Evolutionary conservation across 345 rosid genomes (phyloP).

Genomic region (Salix udensis): DNA sequence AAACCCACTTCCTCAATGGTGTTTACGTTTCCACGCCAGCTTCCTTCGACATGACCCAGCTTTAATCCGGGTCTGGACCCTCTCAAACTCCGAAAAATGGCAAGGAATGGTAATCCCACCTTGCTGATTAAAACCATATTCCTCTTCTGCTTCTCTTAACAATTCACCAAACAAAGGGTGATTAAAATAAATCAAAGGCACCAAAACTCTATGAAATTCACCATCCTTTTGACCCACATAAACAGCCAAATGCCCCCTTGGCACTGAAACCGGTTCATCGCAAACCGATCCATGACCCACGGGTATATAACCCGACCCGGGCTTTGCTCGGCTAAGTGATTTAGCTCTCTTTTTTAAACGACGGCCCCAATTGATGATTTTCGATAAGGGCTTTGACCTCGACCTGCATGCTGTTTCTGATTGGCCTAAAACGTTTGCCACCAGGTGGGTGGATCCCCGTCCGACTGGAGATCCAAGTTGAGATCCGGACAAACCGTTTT

Average conservation of each 20-base stretch:
- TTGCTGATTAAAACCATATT: slow-evolving; percentile 70
- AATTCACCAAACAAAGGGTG: slow-evolving; percentile 87
- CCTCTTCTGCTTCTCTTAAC: slow-evolving; percentile 67
- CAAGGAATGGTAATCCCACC: slow-evolving; percentile 95
- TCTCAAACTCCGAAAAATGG: slow-evolving; percentile 73
- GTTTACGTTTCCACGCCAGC: slow-evolving; percentile 36
- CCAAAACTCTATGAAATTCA: slow-evolving; percentile 65
- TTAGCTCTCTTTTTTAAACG: slow-evolving; percentile 48
- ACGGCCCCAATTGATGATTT: slow-evolving; percentile 60
- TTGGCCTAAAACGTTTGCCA: slow-evolving; percentile 23
- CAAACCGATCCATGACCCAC: slow-evolving; percentile 27
- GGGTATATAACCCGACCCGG: slow-evolving; percentile 39
- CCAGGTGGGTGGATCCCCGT: slow-evolving; percentile 24
- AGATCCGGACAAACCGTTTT: slow-evolving; percentile 44
- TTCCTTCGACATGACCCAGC: slow-evolving; percentile 44
- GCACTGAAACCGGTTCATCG: slow-evolving; percentile 40
- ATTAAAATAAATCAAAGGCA: slow-evolving; percentile 85
- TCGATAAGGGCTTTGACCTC: slow-evolving; percentile 42
- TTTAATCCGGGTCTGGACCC: slow-evolving; percentile 64
- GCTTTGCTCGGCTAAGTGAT: slow-evolving; percentile 30
- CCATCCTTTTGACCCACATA: slow-evolving; percentile 78
- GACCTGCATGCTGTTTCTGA: slow-evolving; percentile 15
- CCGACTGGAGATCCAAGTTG: slow-evolving; percentile 47
- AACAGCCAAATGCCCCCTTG: slow-evolving; percentile 74
- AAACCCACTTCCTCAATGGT: not conserved